These are phyloP conservation scores for Rhynchosporium agropyri DNA, from an alignment of 2,329 filamentous ascomycete genomes.

Conservation along the genomic window DNA sequence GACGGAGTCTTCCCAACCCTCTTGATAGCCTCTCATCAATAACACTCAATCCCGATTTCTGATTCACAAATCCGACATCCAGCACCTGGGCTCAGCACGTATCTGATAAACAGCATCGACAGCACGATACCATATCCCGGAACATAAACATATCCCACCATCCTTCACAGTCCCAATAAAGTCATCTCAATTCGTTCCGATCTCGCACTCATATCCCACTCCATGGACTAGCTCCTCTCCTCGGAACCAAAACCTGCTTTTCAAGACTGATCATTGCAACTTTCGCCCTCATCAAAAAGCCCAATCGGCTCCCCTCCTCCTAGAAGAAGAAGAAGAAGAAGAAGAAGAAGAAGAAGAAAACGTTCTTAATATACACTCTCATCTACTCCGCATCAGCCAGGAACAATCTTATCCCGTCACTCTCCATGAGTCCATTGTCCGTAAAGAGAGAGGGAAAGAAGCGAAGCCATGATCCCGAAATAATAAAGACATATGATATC, in stretches of 20 bases:
- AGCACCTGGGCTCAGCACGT: slow-evolving; percentile 41
- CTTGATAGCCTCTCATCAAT: slow-evolving; percentile 45
- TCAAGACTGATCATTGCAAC: slow-evolving; percentile 46
- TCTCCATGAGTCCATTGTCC: slow-evolving; percentile 46
- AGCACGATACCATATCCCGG: slow-evolving; percentile 47
- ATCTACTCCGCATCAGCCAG: slow-evolving; percentile 47
- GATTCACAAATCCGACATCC: slow-evolving; percentile 45
- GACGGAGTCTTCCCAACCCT: slow-evolving; percentile 43
- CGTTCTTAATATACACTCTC: slow-evolving; percentile 44
- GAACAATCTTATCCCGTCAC: slow-evolving; percentile 43
- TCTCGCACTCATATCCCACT: slow-evolving; percentile 44
- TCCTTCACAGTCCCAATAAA: slow-evolving; percentile 42
- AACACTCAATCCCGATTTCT: slow-evolving; percentile 45
- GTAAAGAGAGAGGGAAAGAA: slow-evolving; percentile 43
- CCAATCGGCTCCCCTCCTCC: slow-evolving; percentile 44
- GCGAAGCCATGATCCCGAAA: slow-evolving; percentile 43
- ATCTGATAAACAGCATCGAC: slow-evolving; percentile 46
- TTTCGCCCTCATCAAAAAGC: slow-evolving; percentile 47
- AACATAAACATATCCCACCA: slow-evolving; percentile 46
- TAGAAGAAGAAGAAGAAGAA: slow-evolving; percentile 6
- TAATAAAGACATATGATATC: slow-evolving; percentile 45
- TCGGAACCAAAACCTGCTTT: slow-evolving; percentile 23
- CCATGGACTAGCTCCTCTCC: slow-evolving; percentile 43
- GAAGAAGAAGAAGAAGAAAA: slow-evolving; percentile 38
- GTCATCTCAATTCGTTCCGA: slow-evolving; percentile 43